Base-by-base conservation (phyloP, 495 filamentous ascomycete genomes). In the Hypoxylon lienhwacheense region DNA sequence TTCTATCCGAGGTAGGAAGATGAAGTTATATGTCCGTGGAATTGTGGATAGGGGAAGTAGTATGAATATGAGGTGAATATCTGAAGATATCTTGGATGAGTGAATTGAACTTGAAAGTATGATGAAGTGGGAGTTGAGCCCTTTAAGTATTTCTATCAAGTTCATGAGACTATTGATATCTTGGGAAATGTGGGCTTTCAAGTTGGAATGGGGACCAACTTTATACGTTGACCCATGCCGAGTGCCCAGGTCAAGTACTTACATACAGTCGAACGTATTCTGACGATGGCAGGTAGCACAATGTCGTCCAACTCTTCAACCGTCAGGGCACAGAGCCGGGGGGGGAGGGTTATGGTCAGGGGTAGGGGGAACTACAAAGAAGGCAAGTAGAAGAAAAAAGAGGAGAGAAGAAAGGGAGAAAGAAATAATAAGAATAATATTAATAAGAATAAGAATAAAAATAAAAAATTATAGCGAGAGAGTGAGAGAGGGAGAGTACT, bases 171-270 rank as follows among this genome's bases (percentile, higher is more conserved):
- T 52, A 45, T 39, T 48, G 54, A 47, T 57, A 44, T 49, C 42
- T 50, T 51, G 34, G 55, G 47, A 42, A 46, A 26, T 47, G 51
- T 35, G 47, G 42, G 42, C 37, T 56, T 43, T 47, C 44, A 24
- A 50, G 58, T 53, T 53, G 58, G 58, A 52, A 61, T 45, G 58
- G 52, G n/a, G 47, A 53, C 52, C 52, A 53, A 53, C 47, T 48
- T 55, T 61, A 61, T 61, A 56, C 56, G 36, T 53, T 47, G 52
- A 52, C 37, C 52, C 43, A 61, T 61, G 51, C 46, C 53, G 42
- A 47, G 56, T 43, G 34, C 40, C 51, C 47, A 35, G 25, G 47
- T 25, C 10, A 39, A 37, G 47, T 44, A 53, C 29, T n/a, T n/a
- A n/a, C n/a, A n/a, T n/a, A 36, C 36, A 47, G 43, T 47, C 43